Conservation (phyloP, 2,329 filamentous ascomycete species). For the Lanzia echinophila region DNA sequence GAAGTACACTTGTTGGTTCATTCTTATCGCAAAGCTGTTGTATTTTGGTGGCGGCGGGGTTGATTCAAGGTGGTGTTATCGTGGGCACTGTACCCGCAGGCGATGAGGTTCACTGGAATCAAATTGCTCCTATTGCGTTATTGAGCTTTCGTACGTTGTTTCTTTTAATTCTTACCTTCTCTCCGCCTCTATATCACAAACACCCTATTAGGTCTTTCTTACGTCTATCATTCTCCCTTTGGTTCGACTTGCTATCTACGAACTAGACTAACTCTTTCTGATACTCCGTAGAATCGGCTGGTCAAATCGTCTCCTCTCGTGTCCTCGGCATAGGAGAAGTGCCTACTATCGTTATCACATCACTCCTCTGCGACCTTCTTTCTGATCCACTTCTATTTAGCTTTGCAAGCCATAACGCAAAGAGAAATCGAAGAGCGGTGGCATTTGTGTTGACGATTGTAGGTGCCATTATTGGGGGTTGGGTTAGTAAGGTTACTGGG, state of each 20-base stretch:
- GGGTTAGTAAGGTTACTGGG: slow-evolving; percentile 37
- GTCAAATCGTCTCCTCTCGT: slow-evolving; percentile 66
- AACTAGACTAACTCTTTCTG: too few species aligned
- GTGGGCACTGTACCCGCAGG: slow-evolving; percentile 2
- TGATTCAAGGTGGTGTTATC: slow-evolving; percentile 25
- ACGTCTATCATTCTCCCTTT: too few species aligned
- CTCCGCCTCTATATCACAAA: background rate
- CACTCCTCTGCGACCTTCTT: slow-evolving; percentile 72
- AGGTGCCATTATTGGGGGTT: slow-evolving; percentile 46
- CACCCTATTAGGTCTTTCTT: too few species aligned
- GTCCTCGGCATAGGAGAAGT: slow-evolving; percentile 60
- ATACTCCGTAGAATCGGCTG: slow-evolving; percentile 59
- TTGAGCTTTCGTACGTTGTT: slow-evolving; percentile 48
- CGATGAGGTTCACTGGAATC: slow-evolving; percentile 40
- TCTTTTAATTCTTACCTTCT: background rate
- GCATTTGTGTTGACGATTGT: slow-evolving; percentile 42
- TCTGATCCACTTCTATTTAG: slow-evolving; percentile 49
- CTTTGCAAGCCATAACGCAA: slow-evolving; percentile 32
- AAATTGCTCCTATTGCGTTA: slow-evolving; percentile 59
- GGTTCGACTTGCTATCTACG: too few species aligned
- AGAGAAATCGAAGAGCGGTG: slow-evolving; percentile 43
- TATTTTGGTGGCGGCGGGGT: slow-evolving; percentile 43
- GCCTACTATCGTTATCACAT: slow-evolving; percentile 71
- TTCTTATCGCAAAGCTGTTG: slow-evolving; percentile 47
- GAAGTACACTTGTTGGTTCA: slow-evolving; percentile 57